Base-by-base conservation (phyloP, 352 stramenopile genomes). In the Aphanomyces euteiches region DNA sequence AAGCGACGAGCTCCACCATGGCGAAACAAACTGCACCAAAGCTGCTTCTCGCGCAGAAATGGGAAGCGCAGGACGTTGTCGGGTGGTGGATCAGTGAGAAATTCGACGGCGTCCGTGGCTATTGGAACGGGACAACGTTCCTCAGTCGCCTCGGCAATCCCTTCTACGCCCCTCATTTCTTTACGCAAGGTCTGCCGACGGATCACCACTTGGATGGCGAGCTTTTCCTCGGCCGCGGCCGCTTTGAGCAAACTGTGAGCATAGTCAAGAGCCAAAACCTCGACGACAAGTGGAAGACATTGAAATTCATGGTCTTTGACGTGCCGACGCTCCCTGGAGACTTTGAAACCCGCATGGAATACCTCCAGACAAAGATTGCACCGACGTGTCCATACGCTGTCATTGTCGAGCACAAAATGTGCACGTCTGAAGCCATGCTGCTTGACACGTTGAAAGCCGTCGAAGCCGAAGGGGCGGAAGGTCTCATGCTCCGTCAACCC, bases 1-100 rank as follows among this genome's bases (percentile, higher is more conserved):
- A 58, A 4, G 77, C 66, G 45, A 60, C 15, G 15, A 40, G 15
- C 7, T 34, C 39, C 13, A 34, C 72, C 15, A 72, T 74, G 15
- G 43, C 73, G 34, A 84, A 87, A 65, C 65, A 72, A 7, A 75
- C 65, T 0, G 79, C 77, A 1, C 78, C 79, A 2, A 80, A 84
- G 21, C 76, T 89, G 3, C 74, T 90, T 47, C 67, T 90, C 36
- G 81, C 82, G 17, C 81, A 88, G 58, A 90, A 89, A 72, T 90
- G 80, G 78, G 82, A 92, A 17, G 78, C 78, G 3, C 60, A 91
- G 56, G 70, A 89, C 56, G 79, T 81, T 0, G 72, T 79, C 2
- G 68, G 69, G 36, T 92, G 85, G 85, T 89, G 79, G 79, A 85
- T 92, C 53, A 90, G 80, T 54, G 85, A 92, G 65, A 92, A 92